phyloP scores from a whole-genome alignment of 176 grass and related monocot genomes.

The Cenchrus americanus region DNA sequence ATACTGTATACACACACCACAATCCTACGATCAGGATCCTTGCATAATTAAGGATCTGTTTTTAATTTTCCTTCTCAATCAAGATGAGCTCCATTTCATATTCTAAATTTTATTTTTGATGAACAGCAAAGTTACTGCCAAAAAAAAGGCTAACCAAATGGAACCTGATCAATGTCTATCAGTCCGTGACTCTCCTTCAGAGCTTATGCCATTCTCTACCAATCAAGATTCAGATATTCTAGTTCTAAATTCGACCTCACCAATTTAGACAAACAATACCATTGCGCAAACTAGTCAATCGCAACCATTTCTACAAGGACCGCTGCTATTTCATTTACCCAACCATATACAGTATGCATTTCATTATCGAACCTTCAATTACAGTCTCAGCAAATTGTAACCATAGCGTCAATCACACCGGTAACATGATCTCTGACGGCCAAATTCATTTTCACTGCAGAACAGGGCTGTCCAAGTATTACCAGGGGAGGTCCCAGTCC shows the following conservation, averaged over 20 bases:
- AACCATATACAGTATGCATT: not conserved
- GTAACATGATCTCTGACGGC: not conserved
- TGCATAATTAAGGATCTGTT: not conserved
- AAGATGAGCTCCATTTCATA: too few species aligned
- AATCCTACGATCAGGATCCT: not conserved
- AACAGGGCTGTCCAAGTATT: conserved; percentile 67
- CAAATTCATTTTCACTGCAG: conserved; percentile 34
- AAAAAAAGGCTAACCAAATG: not conserved
- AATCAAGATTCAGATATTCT: not conserved
- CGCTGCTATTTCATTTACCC: not conserved
- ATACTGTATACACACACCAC: not conserved
- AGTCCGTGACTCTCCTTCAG: not conserved
- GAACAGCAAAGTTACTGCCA: not conserved
- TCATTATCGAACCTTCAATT: not conserved
- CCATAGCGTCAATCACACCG: not conserved
- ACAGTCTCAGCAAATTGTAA: not conserved
- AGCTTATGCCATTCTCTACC: not conserved
- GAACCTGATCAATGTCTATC: not conserved
- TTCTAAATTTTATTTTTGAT: too few species aligned
- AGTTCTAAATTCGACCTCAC: not conserved
- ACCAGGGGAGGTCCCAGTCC: conserved; percentile 64
- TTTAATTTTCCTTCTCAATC: not conserved
- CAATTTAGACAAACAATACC: not conserved
- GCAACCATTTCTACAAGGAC: not conserved
- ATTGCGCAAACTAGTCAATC: not conserved